These are phyloP conservation scores for Stellera chamaejasme DNA, from an alignment of 345 rosid species.

Conservation along the genomic window DNA sequence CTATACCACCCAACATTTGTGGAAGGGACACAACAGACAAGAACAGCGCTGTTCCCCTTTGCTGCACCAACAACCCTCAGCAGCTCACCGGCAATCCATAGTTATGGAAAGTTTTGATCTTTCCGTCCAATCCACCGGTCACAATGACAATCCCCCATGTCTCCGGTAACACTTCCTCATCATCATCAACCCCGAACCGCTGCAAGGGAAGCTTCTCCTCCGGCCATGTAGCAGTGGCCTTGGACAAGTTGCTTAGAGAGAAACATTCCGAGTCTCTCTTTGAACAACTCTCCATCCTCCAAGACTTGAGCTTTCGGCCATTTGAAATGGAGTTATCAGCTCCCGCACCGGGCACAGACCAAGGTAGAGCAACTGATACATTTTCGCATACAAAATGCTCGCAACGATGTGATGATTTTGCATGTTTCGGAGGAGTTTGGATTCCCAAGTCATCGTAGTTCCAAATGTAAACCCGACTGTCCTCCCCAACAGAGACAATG, in stretches of 20 bases:
- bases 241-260: constrained; percentile 48
- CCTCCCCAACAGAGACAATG: constrained; percentile 70
- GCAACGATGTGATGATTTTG: constrained; percentile 42
- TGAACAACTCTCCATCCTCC: constrained; percentile 10
- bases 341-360: constrained; percentile 35
- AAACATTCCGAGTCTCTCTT: constrained; percentile 30
- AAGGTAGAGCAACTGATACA: constrained; percentile 57
- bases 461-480: constrained; percentile 73
- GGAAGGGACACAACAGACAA: too few relatives aligned
- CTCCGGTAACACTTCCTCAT: constrained; percentile 15
- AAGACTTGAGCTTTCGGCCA: constrained; percentile 5
- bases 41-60: neutral
- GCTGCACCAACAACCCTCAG: neutral
- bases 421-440: constrained; percentile 27
- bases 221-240: constrained; percentile 80
- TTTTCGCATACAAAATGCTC: constrained; percentile 64
- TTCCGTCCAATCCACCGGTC: constrained; percentile 69
- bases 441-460: constrained; percentile 29
- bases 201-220: constrained; percentile 61
- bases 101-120: constrained; percentile 61
- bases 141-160: constrained; percentile 83
- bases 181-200: constrained; percentile 7
- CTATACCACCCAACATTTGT: too few relatives aligned
- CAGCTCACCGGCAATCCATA: constrained; percentile 60
- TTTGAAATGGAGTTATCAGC: constrained; percentile 5